phyloP scores from a whole-genome alignment of 2,329 filamentous ascomycete genomes.

The Penicillium hordei region DNA sequence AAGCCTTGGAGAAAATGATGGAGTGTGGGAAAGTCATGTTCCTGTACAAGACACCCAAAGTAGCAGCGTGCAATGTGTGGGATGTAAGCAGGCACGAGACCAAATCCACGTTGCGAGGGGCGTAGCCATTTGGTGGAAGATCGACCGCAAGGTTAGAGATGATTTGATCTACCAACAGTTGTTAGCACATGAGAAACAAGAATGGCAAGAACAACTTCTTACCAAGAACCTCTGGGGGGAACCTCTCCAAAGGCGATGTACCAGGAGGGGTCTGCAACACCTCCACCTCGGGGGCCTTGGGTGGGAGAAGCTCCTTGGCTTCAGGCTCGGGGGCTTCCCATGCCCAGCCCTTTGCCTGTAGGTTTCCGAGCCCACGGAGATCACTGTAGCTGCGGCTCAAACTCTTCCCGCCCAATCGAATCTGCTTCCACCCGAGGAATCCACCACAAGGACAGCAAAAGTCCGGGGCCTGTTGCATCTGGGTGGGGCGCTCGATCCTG shows the following conservation, averaged over 20 bases:
- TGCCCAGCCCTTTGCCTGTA: constrained; percentile 43
- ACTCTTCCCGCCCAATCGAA: constrained; percentile 44
- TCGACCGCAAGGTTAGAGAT: constrained; percentile 73
- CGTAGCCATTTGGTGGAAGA: constrained; percentile 71
- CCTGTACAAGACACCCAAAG: constrained; percentile 71
- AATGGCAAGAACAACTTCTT: constrained; percentile 35
- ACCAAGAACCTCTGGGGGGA: constrained; percentile 72
- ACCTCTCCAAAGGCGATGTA: constrained; percentile 61
- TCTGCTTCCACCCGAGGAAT: constrained; percentile 48
- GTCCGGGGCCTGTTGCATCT: constrained; percentile 41
- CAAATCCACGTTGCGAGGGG: constrained; percentile 73
- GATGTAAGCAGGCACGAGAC: constrained; percentile 75
- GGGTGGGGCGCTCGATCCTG: constrained; percentile 22
- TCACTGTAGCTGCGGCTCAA: constrained; percentile 48
- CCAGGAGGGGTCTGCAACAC: constrained; percentile 27
- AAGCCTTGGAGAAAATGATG: constrained; percentile 77
- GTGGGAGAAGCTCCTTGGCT: constrained; percentile 17
- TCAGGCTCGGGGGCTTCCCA: constrained; percentile 40
- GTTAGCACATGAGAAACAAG: constrained; percentile 7
- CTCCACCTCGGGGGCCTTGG: constrained; percentile 20
- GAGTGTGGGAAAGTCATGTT: constrained; percentile 83
- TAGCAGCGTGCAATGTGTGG: constrained; percentile 69
- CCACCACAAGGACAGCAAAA: constrained; percentile 50
- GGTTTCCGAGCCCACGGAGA: constrained; percentile 36
- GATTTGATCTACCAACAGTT: constrained; percentile 59